Evolutionary conservation across 2,329 filamentous ascomycete genomes (phyloP), one percentile per base, ranked within the genome.

Genomic region (Didymella arachidicola): DNA sequence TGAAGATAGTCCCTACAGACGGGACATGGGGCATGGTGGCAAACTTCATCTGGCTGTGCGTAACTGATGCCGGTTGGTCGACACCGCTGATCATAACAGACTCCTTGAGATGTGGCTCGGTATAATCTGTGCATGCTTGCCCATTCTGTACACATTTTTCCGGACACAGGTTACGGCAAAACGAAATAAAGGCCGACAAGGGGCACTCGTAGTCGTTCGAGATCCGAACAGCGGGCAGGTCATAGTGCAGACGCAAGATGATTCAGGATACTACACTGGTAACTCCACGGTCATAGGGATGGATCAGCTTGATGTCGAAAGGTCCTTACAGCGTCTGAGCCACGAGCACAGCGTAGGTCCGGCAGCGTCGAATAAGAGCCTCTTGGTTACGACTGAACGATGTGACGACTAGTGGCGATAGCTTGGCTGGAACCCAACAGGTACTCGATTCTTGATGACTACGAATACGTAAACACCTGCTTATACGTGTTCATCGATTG

Each of bases 31-130:
- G 46, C 0, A 61, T 64, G 64, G 62, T 61, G 7, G 29, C 42
- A 8, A 64, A 64, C 30, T 64, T 66, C 11, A 60, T 57, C n/a
- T 66, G 64, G 64, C 25, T 66, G 64, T 66, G 43, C 2, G 62
- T 57, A n/a, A 7, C 12, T 16, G 14, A 2, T 19, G 8, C 5
- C 4, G 4, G 12, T 29, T 7, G 6, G 26, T 34, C 11, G 7
- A 1, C 7, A n/a, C 10, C 26, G 26, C 53, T 64, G 30, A 64
- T 19, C 1, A 30, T 12, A 3, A 3, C 11, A 66, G 64, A 16
- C 45, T 64, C 3, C n/a, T 57, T 11, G 64, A 66, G 27, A 59
- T 63, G 58, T 66, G 64, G 64, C 53, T 64, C 4, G 60, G 64
- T 11, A 59, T 66, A n/a, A 55, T 66, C 3, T 66, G 60, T 22